phyloP scores from a whole-genome alignment of 1,284 basidiomycete genomes.

The Ceratobasidium sp. region DNA sequence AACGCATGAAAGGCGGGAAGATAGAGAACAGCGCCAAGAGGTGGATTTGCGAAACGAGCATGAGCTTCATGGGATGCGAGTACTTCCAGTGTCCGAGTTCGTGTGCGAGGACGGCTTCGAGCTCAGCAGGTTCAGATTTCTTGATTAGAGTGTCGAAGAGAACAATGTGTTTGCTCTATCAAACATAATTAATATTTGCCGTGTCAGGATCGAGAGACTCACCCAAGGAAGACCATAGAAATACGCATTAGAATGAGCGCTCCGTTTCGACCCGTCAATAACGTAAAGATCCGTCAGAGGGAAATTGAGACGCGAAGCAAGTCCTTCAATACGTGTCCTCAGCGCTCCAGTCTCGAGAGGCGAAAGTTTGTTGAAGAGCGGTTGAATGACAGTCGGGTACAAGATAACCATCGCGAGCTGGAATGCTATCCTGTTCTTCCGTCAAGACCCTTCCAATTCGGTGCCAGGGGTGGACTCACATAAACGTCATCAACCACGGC shows the following conservation, averaged over 20 bases:
- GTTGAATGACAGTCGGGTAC: slow-evolving; percentile 90
- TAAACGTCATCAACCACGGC: slow-evolving; percentile 46
- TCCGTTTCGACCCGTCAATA: slow-evolving; percentile 95
- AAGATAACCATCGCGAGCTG: slow-evolving; percentile 84
- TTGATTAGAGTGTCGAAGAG: slow-evolving; percentile 97
- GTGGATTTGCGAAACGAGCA: slow-evolving; percentile 84
- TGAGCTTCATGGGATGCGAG: slow-evolving; percentile 86
- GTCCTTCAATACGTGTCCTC: slow-evolving; percentile 70
- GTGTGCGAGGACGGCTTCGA: slow-evolving; percentile 84
- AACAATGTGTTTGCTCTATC: slow-evolving; percentile 86
- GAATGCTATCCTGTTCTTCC: slow-evolving; percentile 68
- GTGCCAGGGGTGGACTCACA: slow-evolving; percentile 40
- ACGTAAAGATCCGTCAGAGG: slow-evolving; percentile 94
- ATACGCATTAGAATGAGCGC: slow-evolving; percentile 93
- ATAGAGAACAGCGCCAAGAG: slow-evolving; percentile 83
- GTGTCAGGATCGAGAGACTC: slow-evolving; percentile 9
- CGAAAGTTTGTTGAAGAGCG: slow-evolving; percentile 95
- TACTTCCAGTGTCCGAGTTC: slow-evolving; percentile 96
- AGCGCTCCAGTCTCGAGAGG: slow-evolving; percentile 77
- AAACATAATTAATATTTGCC: slow-evolving; percentile 10
- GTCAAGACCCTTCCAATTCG: slow-evolving; percentile 2
- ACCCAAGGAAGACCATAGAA: slow-evolving; percentile 95
- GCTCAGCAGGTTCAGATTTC: slow-evolving; percentile 83
- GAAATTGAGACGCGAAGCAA: slow-evolving; percentile 84
- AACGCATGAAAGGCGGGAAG: slow-evolving; percentile 91